Base-by-base conservation (phyloP, 441 rosid species). In the Eruca vesicaria region DNA sequence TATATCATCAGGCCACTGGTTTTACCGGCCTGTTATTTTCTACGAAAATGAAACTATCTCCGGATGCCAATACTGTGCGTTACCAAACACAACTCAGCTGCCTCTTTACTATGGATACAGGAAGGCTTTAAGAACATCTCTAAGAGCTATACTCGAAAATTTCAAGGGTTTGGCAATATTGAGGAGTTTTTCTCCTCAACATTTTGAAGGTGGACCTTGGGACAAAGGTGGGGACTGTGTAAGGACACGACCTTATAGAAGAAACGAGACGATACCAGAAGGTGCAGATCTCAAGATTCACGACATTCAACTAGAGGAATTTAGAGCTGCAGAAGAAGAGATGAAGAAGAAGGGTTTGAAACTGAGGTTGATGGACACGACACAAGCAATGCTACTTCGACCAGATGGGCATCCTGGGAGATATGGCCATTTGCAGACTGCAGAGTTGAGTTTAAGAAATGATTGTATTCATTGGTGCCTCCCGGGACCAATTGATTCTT, bases 1-100 rank as follows among this genome's bases (percentile, higher is more conserved):
- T 45, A 69, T 91, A 73, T 90, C 95, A 10, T 88, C 84, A 0
- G 96, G 98, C 62, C 93, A 89, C 41, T 94, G 98, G 98, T 90
- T 90, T 86, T 86, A 80, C 71, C 84, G 93, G 7, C 91, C 93
- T 0, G 67, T 87, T 58, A 31, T 83, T 36, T 90, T 82, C 81
- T 82, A 88, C 23, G 82, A 81, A 77, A 83, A 88, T 1, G 77
- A 81, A 6, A 31, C 74, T 31, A 53, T 82, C 26, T 77, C 86
- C 11, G 92, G 97, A 1, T 94, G 98, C 72, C 82, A 84, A 35
- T 74, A 61, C 6, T 94, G 98, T 75, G 0, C 28, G 2, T 71
- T 50, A 21, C 74, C 83, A 18, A 90, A 89, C 74, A 66, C 84
- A 11, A 82, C 89, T 14, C 61, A 63, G 33, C 35, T 74, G 72